Base-by-base conservation (phyloP, 352 stramenopile species). In the Globisporangium barbulae region DNA sequence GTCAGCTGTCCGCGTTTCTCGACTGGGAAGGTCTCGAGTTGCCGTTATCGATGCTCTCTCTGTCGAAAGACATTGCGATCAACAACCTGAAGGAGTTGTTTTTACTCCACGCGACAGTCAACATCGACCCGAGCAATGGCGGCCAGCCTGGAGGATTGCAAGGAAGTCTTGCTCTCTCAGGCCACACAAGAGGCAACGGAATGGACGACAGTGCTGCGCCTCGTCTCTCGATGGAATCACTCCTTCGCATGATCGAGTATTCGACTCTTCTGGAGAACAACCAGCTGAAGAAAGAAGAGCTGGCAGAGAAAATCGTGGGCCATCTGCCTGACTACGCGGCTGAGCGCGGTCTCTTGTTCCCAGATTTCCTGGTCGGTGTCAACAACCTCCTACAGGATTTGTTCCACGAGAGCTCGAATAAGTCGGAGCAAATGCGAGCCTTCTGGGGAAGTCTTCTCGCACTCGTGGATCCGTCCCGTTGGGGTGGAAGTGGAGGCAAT, bases 381-480 rank as follows among this genome's bases (percentile, higher is more conserved):
- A 75, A 81, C 52, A 65, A 74, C 15, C 64, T 88, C 19, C 42
- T 85, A 17, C 76, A 62, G 4, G 71, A 83, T 7, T 52, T 76
- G 9, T 75, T 85, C 33, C 53, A 59, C 28, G 45, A 58, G 17
- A 76, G 64, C 47, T 62, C 66, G 21, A 68, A 64, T 39, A 76
- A 75, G 39, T 65, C 69, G 21, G 70, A 81, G 9, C 68, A 78
- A 45, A 53, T 74, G 9, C 86, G 83, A 63, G 61, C 61, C 9
- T 87, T 91, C 53, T 91, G 82, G 82, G 65, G 70, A 5, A 79
- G 70, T 35, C 63, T 89, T 0, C 55, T 91, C 5, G 69, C 62
- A 8, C 68, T 74, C 22, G 35, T 82, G 22, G 65, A 67, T 21
- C 48, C 63, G 4, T 63, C 66, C 3, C 67, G 74, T 30, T 53